Percentiles rank a stretch among this genome's conserved stretches.
These are phyloP conservation scores for Rubus parviflorus DNA, from an alignment of 306 rosid species.

Conservation along the genomic window DNA sequence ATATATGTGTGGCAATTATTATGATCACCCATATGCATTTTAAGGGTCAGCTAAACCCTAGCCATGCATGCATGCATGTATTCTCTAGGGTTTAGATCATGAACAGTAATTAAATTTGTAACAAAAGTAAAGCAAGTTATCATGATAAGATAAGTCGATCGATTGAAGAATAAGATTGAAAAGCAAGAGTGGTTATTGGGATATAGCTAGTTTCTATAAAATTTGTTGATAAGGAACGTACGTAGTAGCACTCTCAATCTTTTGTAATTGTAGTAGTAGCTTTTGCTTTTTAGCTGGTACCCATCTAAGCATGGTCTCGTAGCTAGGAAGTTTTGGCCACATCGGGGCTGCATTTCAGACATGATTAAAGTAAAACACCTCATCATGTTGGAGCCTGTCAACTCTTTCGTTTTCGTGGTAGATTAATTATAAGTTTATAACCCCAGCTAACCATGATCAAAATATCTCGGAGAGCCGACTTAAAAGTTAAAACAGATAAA, in stretches of 20 bases:
- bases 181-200: slow-evolving; percentile 20
- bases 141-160: slow-evolving; percentile 27
- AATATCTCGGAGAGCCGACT: too few species aligned
- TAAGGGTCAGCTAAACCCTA: neutral
- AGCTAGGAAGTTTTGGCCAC: neutral
- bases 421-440: too few species aligned
- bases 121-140: slow-evolving; percentile 13
- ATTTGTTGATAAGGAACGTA: slow-evolving; percentile 5
- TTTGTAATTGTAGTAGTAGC: neutral
- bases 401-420: neutral
- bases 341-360: neutral
- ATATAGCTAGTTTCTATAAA: neutral
- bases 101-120: neutral
- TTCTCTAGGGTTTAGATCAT: neutral
- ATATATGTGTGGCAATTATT: neutral
- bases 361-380: neutral
- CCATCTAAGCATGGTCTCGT: neutral
- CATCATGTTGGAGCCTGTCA: slow-evolving; percentile 4
- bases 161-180: slow-evolving; percentile 1
- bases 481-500: too few species aligned
- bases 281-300: slow-evolving; percentile 10
- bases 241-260: neutral
- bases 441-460: neutral
- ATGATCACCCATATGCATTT: too few species aligned
- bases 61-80: neutral